Conservation (phyloP, 257 asterid genomes). For the Parsonsia alboflavescens region DNA sequence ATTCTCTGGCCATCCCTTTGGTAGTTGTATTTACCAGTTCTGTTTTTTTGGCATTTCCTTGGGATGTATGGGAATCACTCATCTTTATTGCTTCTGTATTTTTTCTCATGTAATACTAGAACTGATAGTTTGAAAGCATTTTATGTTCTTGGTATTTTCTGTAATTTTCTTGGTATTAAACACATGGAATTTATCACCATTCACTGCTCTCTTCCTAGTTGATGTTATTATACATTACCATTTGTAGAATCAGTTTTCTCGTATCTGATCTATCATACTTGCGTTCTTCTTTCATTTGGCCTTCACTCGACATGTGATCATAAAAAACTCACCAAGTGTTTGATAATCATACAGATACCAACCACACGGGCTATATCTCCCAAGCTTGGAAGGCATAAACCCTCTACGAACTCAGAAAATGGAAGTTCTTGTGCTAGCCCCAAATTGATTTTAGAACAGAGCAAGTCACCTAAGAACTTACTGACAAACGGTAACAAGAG, state of each 20-base stretch:
- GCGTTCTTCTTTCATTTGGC: background rate
- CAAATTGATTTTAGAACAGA: constrained; percentile 22
- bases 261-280: background rate
- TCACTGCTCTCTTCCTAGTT: background rate
- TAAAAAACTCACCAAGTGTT: background rate
- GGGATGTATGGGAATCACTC: background rate
- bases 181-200: no score
- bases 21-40: background rate
- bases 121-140: background rate
- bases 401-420: constrained; percentile 27
- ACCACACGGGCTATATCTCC: constrained; percentile 79
- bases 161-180: background rate
- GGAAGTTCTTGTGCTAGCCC: constrained; percentile 43
- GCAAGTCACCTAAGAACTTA: constrained; percentile 36
- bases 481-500: constrained; percentile 24
- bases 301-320: background rate
- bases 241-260: background rate
- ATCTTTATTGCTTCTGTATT: background rate
- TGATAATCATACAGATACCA: constrained; percentile 45
- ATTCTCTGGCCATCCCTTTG: background rate
- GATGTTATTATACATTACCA: background rate
- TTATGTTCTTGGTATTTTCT: background rate
- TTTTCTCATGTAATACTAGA: background rate
- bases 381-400: constrained; percentile 70
- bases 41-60: background rate